A percentile compares a stretch with the other conserved stretches of the same genome.
These are phyloP conservation scores for Daedaleopsis nitida DNA, from an alignment of 768 basidiomycete species.

Conservation along the genomic window DNA sequence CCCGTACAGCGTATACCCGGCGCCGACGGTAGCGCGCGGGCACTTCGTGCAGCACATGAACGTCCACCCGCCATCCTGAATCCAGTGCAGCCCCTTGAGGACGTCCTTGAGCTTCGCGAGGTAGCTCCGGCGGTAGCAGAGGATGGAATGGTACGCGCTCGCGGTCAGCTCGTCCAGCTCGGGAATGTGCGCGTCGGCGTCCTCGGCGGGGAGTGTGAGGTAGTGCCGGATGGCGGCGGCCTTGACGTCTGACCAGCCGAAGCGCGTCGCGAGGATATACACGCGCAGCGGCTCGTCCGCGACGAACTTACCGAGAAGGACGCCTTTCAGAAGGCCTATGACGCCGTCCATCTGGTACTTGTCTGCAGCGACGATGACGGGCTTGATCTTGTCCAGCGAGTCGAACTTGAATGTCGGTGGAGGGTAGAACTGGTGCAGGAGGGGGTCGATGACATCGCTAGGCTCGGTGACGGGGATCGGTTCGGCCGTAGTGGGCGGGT, in stretches of 20 bases:
- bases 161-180: slow-evolving; percentile 2
- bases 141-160: background rate
- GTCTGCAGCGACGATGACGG: slow-evolving; percentile 7
- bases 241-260: background rate
- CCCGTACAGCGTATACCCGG: background rate
- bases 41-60: background rate
- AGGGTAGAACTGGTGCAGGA: background rate
- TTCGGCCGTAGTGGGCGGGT: background rate
- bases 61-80: background rate
- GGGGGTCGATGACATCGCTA: background rate
- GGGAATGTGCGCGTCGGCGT: background rate
- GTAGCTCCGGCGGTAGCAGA: background rate
- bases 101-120: background rate
- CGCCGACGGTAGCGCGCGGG: background rate
- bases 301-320: background rate
- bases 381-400: slow-evolving; percentile 53
- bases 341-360: slow-evolving; percentile 13
- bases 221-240: background rate
- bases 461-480: slow-evolving; percentile 15
- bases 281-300: slow-evolving; percentile 5
- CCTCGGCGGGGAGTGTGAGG: background rate
- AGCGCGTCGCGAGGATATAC: background rate
- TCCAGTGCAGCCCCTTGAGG: background rate
- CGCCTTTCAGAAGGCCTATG: background rate
- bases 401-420: slow-evolving; percentile 43